Base-by-base conservation (phyloP, 129 eudicot genomes). In the Flaveria trinervia region DNA sequence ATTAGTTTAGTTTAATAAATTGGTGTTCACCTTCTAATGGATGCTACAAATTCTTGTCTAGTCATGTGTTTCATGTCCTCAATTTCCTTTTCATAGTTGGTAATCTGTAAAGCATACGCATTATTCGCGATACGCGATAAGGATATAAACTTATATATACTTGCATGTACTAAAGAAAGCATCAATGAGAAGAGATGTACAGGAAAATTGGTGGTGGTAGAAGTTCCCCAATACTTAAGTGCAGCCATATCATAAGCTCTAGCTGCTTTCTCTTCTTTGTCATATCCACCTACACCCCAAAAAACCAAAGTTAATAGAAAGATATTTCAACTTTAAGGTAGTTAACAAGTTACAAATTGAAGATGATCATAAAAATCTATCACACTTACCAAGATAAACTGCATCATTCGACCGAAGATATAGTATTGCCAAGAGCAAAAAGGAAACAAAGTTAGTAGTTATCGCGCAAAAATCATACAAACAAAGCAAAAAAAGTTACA, bases 11-110 rank as follows among this genome's bases (percentile, higher is more conserved):
- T 11, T 12, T 12, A 36, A 36, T 0, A 26, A 36, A 36, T 49
- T 49, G 26, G 14, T 5, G 23, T 57, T 12, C 39, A 81, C 99
- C 99, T 91, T 85, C 99, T 69, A 52, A 95, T 95, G 13, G 99
- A 83, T 51, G 99, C 99, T 70, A 95, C 96, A 75, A 94, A 95
- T 76, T 95, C 99, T 79, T 95, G 99, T 75, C 99, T 89, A 2
- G 99, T 95, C 99, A 95, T 95, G 80, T 95, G 75, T 68, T 95
- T 95, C 99, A 95, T 95, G 66, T 95, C 99, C 77, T 95, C 99
- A 26, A 91, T 10, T 80, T 95, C 99, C 81, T 91, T 95, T 84
- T 95, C 99, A 46, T 95, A 95, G 88, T 95, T 95, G 56, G 82
- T 88, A 57, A 95, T 95, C 99, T 95, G 80, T 75, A 50, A 30